Evolutionary conservation across 2,329 filamentous ascomycete species (phyloP), one percentile per base, ranked within the genome.

Genomic region (Amesomyces nigricolor): DNA sequence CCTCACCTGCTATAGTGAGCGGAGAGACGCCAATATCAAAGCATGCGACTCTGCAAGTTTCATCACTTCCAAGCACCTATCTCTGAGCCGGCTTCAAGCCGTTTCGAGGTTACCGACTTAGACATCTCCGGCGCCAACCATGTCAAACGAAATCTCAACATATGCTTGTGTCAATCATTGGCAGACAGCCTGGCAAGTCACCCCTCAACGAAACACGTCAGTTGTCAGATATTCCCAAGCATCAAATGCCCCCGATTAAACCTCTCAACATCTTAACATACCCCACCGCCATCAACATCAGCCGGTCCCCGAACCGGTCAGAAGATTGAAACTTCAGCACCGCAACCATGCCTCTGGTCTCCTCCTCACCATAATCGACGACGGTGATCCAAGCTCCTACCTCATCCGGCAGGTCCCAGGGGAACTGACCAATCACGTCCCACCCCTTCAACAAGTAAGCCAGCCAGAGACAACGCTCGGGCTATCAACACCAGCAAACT

Each of bases 391-490:
- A 26, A 46, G 42, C 47, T 46, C 56, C 58, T 62, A 32, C 64
- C 57, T 35, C 19, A 62, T 64, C 63, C 59, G 64, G 64, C 60
- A 66, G 63, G 64, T 66, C 53, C 58, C 53, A 50, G 48, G 47
- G 40, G 43, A 10, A 32, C 45, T 39, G 47, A n/a, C 64, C 64
- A 64, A 65, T 65, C 63, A 64, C 32, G 32, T 45, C 47, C 13
- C 5, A 7, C 29, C 11, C 30, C 35, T 26, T 13, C 16, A 19
- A 16, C 26, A 37, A 39, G 45, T 46, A 52, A 47, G 30, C 14
- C 17, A 37, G 26, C 6, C 22, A 26, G 38, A 17, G 45, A 35
- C 17, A 22, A 37, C 19, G 29, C 26, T 10, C 16, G 9, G 17
- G 51, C 32, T 3, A 44, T 57, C 55, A 47, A 47, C 55, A n/a